Evolutionary conservation across 2,329 filamentous ascomycete species (phyloP).

Genomic region (Tolypocladium capitatum): DNA sequence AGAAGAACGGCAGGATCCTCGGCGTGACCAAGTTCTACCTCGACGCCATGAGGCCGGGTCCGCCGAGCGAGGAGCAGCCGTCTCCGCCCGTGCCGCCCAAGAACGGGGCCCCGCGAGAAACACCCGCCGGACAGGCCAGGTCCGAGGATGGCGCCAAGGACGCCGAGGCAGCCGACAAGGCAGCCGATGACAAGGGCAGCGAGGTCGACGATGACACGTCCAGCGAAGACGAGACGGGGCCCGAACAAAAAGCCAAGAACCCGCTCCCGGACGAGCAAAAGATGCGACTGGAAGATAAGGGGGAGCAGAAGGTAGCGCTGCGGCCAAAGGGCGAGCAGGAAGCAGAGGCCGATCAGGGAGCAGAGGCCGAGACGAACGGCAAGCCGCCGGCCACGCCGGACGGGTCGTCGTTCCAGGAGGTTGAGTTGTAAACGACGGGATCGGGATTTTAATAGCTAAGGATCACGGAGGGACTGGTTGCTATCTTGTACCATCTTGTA

Average conservation of each 20-base stretch:
- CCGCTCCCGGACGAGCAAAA: conserved; percentile 38
- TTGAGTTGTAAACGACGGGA: conserved; percentile 34
- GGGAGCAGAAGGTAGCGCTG: conserved; percentile 39
- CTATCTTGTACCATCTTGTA: no score
- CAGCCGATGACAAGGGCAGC: conserved; percentile 14
- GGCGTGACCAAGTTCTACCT: conserved; percentile 94
- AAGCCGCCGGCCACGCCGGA: conserved; percentile 37
- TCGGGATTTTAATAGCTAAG: not conserved
- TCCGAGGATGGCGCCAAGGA: conserved; percentile 15
- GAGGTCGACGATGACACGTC: conserved; percentile 7
- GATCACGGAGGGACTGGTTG: not conserved
- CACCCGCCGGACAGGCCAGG: conserved; percentile 11
- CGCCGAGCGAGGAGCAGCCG: conserved; percentile 21
- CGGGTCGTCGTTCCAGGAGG: conserved; percentile 49
- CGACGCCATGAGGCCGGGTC: conserved; percentile 51
- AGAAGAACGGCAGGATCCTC: conserved; percentile 81
- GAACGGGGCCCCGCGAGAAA: conserved; percentile 8
- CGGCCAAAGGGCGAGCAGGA: conserved; percentile 20
- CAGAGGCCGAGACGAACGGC: conserved; percentile 18
- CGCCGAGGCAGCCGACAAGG: no score
- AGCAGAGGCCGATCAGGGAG: conserved; percentile 19
- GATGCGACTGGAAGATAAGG: conserved; percentile 39
- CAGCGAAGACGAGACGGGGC: conserved; percentile 9
- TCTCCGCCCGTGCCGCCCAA: conserved; percentile 16
- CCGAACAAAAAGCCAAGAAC: conserved; percentile 23